Percentiles rank a stretch among this genome's conserved stretches.
These are phyloP conservation scores for Pseudophaeomoniella oleicola DNA, from an alignment of 2,329 filamentous ascomycete species.

Conservation along the genomic window DNA sequence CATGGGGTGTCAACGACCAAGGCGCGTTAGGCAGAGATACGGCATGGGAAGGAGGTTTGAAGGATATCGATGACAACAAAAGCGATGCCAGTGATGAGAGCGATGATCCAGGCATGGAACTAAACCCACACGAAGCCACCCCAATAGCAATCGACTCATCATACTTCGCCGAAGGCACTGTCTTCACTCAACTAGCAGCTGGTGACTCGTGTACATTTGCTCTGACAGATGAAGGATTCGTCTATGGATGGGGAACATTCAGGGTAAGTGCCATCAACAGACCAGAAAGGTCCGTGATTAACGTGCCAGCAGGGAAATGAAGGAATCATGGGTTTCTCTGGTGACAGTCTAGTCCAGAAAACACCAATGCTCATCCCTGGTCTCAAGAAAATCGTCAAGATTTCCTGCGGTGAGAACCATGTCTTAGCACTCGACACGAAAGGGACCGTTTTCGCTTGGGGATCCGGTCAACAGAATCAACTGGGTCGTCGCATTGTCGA, in stretches of 20 bases:
- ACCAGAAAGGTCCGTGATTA: not conserved
- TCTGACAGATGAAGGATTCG: constrained; percentile 57
- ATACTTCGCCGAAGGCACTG: constrained; percentile 45
- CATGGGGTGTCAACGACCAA: constrained; percentile 81
- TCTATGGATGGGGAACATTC: constrained; percentile 80
- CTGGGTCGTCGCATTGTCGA: constrained; percentile 50
- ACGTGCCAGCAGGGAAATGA: constrained; percentile 33
- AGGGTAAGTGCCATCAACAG: constrained; percentile 32
- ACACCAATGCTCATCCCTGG: constrained; percentile 29
- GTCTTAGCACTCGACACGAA: constrained; percentile 52
- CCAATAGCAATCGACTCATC: constrained; percentile 41
- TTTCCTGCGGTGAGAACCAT: constrained; percentile 57
- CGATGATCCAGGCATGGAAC: constrained; percentile 35
- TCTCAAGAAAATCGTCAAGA: constrained; percentile 50
- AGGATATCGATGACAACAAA: constrained; percentile 18
- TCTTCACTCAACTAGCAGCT: constrained; percentile 53
- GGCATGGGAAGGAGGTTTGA: constrained; percentile 29
- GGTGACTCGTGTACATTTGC: constrained; percentile 64
- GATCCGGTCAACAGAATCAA: constrained; percentile 56
- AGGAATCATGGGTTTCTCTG: constrained; percentile 40
- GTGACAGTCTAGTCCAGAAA: constrained; percentile 24
- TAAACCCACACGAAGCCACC: constrained; percentile 57
- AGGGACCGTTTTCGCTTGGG: constrained; percentile 56
- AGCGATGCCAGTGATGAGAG: constrained; percentile 26
- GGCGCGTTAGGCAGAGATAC: constrained; percentile 67